Conservation (phyloP, 2,329 filamentous ascomycete species). For the Aspergillus sp. region DNA sequence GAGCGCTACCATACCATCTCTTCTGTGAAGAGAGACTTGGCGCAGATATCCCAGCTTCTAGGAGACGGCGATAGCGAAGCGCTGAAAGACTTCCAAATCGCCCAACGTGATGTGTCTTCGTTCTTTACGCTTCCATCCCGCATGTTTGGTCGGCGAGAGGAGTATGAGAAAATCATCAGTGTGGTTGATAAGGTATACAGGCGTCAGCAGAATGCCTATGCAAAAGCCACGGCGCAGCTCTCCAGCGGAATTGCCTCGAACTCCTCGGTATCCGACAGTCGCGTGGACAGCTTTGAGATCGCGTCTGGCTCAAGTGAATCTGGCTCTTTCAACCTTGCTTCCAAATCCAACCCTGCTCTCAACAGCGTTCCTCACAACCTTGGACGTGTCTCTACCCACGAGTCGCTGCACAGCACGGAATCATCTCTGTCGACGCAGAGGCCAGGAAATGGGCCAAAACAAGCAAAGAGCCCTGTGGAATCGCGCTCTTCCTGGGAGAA, state of each 20-base stretch:
- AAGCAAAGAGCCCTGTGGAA: constrained; percentile 38
- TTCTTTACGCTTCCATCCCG: constrained; percentile 82
- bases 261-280: constrained; percentile 53
- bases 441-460: constrained; percentile 21
- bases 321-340: constrained; percentile 42
- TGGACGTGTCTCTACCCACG: constrained; percentile 31
- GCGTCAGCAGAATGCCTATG: constrained; percentile 52
- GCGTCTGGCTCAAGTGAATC: constrained; percentile 58
- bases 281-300: constrained; percentile 47
- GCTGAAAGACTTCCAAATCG: constrained; percentile 72
- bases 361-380: constrained; percentile 30
- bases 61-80: constrained; percentile 70
- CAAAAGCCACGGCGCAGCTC: constrained; percentile 31
- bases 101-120: constrained; percentile 82
- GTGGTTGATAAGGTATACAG: constrained; percentile 75
- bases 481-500: constrained; percentile 35
- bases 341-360: constrained; percentile 35
- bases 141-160: constrained; percentile 76
- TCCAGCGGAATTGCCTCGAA: constrained; percentile 51
- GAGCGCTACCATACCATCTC: constrained; percentile 89
- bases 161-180: constrained; percentile 67
- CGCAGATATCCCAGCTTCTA: constrained; percentile 70
- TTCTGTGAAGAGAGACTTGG: constrained; percentile 78
- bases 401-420: constrained; percentile 36
- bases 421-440: constrained; percentile 33